Conservation (phyloP, 1,284 basidiomycete species). For the Phlebopus sp. region DNA sequence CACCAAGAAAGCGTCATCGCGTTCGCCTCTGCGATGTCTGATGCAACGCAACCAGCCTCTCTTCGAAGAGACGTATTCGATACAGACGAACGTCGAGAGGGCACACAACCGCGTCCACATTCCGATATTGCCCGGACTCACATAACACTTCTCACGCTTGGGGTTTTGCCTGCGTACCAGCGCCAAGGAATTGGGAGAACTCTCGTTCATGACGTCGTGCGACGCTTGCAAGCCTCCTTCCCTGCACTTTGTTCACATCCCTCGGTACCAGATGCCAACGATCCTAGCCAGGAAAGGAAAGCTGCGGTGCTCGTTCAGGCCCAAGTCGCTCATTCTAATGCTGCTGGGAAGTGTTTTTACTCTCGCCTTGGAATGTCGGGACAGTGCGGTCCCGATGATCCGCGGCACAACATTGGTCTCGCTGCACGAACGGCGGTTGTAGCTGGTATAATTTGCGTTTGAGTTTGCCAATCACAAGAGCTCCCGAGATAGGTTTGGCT, state of each 20-base stretch:
- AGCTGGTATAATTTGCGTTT: constrained; percentile 26
- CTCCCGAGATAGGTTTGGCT: no score
- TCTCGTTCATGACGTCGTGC: constrained; percentile 41
- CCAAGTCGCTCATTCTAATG: constrained; percentile 26
- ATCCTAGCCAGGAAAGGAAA: constrained; percentile 6
- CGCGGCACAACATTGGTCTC: constrained; percentile 11
- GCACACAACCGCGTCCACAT: constrained; percentile 4
- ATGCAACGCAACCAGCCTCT: constrained; percentile 21
- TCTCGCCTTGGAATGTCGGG: constrained; percentile 28
- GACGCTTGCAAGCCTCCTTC: constrained; percentile 17
- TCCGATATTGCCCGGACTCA: constrained; percentile 28
- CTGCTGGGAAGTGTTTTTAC: constrained; percentile 26
- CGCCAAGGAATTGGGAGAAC: constrained; percentile 48
- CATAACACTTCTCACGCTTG: constrained; percentile 55
- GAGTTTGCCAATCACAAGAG: neutral
- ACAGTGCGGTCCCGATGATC: constrained; percentile 11
- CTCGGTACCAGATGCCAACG: neutral
- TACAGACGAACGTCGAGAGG: constrained; percentile 1
- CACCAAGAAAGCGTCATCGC: constrained; percentile 38
- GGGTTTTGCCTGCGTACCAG: constrained; percentile 49
- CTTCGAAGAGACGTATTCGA: neutral
- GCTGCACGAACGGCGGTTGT: constrained; percentile 21
- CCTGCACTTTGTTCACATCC: neutral
- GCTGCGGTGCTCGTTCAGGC: constrained; percentile 22
- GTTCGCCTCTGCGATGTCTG: constrained; percentile 48